phyloP scores from a whole-genome alignment of 176 grass and related monocot species.

The Microstegium vimineum region DNA sequence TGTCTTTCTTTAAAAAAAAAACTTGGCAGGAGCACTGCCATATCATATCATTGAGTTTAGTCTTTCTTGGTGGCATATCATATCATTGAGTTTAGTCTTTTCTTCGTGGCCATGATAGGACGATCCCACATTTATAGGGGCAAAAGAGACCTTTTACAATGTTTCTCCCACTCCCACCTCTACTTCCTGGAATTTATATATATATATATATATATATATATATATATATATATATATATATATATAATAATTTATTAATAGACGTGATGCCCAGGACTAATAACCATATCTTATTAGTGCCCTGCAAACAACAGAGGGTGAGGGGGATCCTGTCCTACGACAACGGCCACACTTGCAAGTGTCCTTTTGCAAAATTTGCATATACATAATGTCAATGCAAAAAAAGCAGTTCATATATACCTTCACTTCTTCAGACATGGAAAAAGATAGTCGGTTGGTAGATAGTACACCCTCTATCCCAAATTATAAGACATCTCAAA shows the following conservation, averaged over 20 bases:
- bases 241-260: background rate
- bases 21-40: background rate
- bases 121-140: background rate
- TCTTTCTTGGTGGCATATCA: background rate
- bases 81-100: background rate
- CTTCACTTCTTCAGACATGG: background rate
- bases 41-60: background rate
- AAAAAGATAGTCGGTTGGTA: background rate
- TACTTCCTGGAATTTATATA: background rate
- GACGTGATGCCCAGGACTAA: background rate
- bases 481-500: too few relatives aligned
- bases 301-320: too few relatives aligned
- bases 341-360: background rate
- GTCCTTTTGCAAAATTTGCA: background rate
- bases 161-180: background rate
- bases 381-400: background rate
- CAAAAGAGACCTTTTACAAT: background rate
- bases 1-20: background rate
- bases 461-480: too few relatives aligned
- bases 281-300: background rate
- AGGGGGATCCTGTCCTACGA: background rate
- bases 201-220: too few relatives aligned
- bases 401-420: background rate
- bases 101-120: background rate
- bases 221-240: too few relatives aligned